Base-by-base conservation (phyloP, 2,329 filamentous ascomycete species). In the Fusarium multiceps region DNA sequence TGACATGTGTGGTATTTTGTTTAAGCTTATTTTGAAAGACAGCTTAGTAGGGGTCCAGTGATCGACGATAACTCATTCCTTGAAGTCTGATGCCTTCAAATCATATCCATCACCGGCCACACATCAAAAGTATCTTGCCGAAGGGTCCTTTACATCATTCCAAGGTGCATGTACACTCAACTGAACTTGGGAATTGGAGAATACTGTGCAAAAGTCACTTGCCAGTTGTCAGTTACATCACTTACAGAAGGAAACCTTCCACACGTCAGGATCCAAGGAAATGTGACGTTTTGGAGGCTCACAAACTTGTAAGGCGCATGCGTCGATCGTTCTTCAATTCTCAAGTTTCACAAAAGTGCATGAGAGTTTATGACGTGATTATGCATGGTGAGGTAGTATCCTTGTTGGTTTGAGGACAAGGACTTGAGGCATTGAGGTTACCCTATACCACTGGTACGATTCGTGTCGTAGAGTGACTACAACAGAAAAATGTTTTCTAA, bases 171-270 rank as follows among this genome's bases (percentile, higher is more conserved):
- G 67, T 60, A 71, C 42, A 64, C 40, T 21, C 32, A 27, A 30
- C 28, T 48, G 7, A 13, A 42, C 28, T 43, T 21, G 32, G 6
- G 20, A 27, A 32, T 37, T 27, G n/a, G 9, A 37, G 30, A 37
- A 71, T 70, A 70, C 68, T 70, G 68, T 70, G 67, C 45, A 63
- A 57, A 60, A 60, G 68, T 70, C 61, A 53, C 64, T 40, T 8
- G 7, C 37, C 27, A 21, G 13, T 32, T 16, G 25, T 28, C 40
- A 23, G 50, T 71, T 68, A 51, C 68, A 70, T 70, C 63, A 71
- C 67, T 40, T 18, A 4, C 34, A 37, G 6, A 37, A 37, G 18
- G 6, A 37, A n/a, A 37, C 34, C 34, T 37, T 37, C 23, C 43
- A 55, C 20, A 21, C 51, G 27, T 34, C 53, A 57, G 28, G 59